Percentiles rank a stretch among this genome's conserved stretches.
Conservation (phyloP, 306 rosid genomes). For the Ammopiptanthus mongolicus region DNA sequence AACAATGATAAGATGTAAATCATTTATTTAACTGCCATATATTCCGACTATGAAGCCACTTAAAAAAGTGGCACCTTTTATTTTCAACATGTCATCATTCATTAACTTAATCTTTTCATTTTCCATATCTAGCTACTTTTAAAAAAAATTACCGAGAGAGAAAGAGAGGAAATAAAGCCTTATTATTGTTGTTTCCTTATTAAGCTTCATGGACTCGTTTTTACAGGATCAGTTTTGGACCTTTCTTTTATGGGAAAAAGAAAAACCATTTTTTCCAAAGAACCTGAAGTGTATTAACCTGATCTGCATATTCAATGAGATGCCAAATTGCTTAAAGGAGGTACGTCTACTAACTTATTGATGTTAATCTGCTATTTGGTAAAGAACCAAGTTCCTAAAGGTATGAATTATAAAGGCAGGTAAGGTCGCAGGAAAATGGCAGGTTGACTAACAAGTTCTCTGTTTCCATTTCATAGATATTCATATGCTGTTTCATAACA, state of each 20-base stretch:
- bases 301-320: not conserved
- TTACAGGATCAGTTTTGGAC: not conserved
- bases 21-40: not conserved
- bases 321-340: not conserved
- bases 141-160: too few relatives aligned
- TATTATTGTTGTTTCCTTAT: too few relatives aligned
- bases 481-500: not conserved
- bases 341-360: not conserved
- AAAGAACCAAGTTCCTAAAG: not conserved
- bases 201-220: not conserved
- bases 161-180: too few relatives aligned
- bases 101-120: not conserved
- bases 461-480: not conserved
- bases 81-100: not conserved
- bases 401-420: not conserved
- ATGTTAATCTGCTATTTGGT: not conserved
- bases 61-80: not conserved
- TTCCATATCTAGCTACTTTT: too few relatives aligned
- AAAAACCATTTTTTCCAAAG: not conserved
- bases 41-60: not conserved
- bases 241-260: not conserved
- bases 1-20: not conserved
- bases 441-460: not conserved
- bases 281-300: not conserved
- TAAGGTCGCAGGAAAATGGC: not conserved